phyloP scores from a whole-genome alignment of 345 rosid species.

The Salix arbutifolia region DNA sequence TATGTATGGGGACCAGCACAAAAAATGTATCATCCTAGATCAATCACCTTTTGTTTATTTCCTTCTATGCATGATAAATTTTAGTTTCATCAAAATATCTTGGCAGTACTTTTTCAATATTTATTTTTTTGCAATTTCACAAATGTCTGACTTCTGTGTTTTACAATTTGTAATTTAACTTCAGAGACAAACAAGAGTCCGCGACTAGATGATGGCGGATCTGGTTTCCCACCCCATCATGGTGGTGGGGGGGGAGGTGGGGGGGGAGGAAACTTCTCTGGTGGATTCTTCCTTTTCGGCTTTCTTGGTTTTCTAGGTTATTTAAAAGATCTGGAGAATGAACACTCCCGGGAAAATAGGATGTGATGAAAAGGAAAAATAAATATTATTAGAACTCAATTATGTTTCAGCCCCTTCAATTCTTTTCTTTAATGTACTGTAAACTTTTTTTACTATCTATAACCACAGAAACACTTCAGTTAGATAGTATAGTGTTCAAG shows the following conservation, averaged over 20 bases:
- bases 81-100: background rate
- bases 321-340: constrained; percentile 75
- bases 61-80: background rate
- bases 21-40: background rate
- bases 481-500: too few relatives aligned
- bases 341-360: constrained; percentile 33
- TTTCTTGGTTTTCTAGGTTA: constrained; percentile 78
- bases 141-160: background rate
- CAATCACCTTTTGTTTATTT: background rate
- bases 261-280: constrained; percentile 83
- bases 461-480: too few relatives aligned
- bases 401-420: too few relatives aligned
- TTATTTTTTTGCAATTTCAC: background rate
- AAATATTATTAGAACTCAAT: too few relatives aligned
- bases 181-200: constrained; percentile 39
- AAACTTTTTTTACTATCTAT: too few relatives aligned
- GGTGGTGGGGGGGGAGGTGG: constrained; percentile 85
- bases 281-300: constrained; percentile 86
- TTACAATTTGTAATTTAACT: background rate
- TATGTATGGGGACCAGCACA: too few relatives aligned
- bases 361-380: constrained; percentile 38
- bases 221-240: constrained; percentile 70
- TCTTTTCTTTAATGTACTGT: too few relatives aligned
- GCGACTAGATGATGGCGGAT: constrained; percentile 72
- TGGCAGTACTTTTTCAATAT: background rate